These are phyloP conservation scores for Alliaria petiolata DNA, from an alignment of 345 rosid genomes.

Conservation along the genomic window DNA sequence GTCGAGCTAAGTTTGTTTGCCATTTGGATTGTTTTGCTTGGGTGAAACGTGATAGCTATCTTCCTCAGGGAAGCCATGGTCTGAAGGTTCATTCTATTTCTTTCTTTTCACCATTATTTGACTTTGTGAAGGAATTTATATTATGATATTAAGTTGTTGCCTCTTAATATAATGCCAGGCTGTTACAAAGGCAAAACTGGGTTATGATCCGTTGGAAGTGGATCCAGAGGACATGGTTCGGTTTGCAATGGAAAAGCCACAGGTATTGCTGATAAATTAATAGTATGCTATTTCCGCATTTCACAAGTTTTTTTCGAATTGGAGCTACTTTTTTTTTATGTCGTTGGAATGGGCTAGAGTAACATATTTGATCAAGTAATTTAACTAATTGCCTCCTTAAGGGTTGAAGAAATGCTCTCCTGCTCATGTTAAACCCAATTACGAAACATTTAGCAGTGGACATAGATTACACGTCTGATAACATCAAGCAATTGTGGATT, in stretches of 20 bases:
- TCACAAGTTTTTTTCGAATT: not conserved
- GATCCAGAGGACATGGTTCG: slow-evolving; percentile 98
- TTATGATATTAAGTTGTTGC: not conserved
- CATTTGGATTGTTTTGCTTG: slow-evolving; percentile 98
- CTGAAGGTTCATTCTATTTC: slow-evolving; percentile 55
- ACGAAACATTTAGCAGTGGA: not conserved
- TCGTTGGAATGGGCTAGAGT: not conserved
- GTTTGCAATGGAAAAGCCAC: slow-evolving; percentile 87
- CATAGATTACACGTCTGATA: not conserved
- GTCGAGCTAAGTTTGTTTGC: slow-evolving; percentile 83
- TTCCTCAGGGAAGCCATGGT: slow-evolving; percentile 97
- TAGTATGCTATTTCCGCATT: slow-evolving; percentile 3
- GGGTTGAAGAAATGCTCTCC: not conserved
- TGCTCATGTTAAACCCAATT: no score
- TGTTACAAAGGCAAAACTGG: slow-evolving; percentile 89
- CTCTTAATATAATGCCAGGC: slow-evolving; percentile 47
- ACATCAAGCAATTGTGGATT: not conserved
- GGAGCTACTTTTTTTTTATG: not conserved
- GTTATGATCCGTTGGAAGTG: slow-evolving; percentile 92
- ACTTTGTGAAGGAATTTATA: slow-evolving; percentile 2
- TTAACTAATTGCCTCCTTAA: not conserved
- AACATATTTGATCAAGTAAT: not conserved
- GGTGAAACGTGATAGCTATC: slow-evolving; percentile 99
- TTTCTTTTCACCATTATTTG: not conserved
- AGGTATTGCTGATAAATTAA: slow-evolving; percentile 32